phyloP scores from a whole-genome alignment of 768 basidiomycete genomes.

The Coprinellus micaceus region DNA sequence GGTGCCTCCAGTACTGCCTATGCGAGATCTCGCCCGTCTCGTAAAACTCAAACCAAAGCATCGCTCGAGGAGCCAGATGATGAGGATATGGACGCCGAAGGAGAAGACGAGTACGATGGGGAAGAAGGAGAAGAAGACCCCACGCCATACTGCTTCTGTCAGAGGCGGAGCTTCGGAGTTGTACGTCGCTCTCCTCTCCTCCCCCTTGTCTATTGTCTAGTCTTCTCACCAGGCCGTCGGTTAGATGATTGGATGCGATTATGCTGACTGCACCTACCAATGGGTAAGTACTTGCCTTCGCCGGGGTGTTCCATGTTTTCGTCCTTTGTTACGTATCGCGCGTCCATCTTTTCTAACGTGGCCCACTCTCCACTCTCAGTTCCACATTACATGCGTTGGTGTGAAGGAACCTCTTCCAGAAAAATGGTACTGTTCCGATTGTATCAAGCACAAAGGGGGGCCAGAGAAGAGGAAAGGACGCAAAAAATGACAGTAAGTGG shows the following conservation, averaged over 20 bases:
- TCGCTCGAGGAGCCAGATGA: constrained; percentile 26
- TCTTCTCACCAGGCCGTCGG: not conserved
- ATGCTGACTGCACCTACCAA: constrained; percentile 63
- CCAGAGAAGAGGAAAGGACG: constrained; percentile 36
- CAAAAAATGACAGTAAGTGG: constrained; percentile 27
- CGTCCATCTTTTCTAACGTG: constrained; percentile 3
- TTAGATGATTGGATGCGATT: constrained; percentile 73
- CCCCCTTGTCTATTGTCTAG: not conserved
- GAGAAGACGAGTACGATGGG: constrained; percentile 34
- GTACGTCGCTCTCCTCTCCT: constrained; percentile 23
- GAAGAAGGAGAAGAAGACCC: constrained; percentile 48
- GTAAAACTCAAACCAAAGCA: constrained; percentile 28
- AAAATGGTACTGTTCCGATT: constrained; percentile 56
- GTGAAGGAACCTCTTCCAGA: constrained; percentile 45
- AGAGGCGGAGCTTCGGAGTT: constrained; percentile 49
- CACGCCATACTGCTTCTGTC: constrained; percentile 49
- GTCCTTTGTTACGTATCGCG: not conserved
- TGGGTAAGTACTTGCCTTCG: constrained; percentile 44
- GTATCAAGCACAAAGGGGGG: constrained; percentile 33
- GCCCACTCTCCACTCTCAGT: constrained; percentile 33
- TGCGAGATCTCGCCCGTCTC: constrained; percentile 28
- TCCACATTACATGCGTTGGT: constrained; percentile 58
- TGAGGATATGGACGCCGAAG: constrained; percentile 39
- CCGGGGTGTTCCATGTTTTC: not conserved
- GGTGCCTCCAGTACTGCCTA: constrained; percentile 39